Evolutionary conservation across 192 early-diverging fungal genomes (phyloP), one percentile per base, ranked within the genome.

Genomic region (Irineochytrium annulatum): DNA sequence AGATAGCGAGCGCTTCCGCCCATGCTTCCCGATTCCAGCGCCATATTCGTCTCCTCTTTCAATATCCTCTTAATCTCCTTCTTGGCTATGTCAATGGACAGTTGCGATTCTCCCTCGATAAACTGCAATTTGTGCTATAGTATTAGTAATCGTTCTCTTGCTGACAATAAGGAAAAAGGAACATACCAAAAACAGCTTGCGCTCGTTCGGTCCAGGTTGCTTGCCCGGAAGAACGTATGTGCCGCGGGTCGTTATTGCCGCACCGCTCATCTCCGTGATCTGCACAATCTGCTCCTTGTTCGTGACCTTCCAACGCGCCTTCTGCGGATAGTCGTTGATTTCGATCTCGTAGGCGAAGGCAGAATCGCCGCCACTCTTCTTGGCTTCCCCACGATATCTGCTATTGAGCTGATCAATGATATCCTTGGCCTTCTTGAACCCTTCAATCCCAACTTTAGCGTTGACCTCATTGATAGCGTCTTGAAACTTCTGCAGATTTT

Each of bases 241-340:
- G 11, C 97, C 97, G 34, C 95, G 78, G 14, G 91, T 94, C 1
- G 95, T 99, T 60, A 99, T 94, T 8, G 97, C 94, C 0, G 94
- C 92, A 6, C 94, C 94, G 20, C 91, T 88, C 43, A 91, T 77
- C 67, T 97, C 93, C 3, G 86, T 91, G 54, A 99, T 94, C 74
- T 89, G 88, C 20, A 86, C 83, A 53, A 99, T 94, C 73, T 89
- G 87, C 49, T 95, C 92, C 81, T 91, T 93, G 71, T 93, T 94
- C 5, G 93, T 99, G 31, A 97, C 95, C 62, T 86, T 88, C 88
- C 91, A 90, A 54, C 97, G 76, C 14, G 97, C 95, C 77, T 91
- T 91, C 65, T 92, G 87, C 32, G 94, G 94, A 65, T 89, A 97
- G 73, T 99, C 95, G 70, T 99, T 99, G 71, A 99, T 97, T 63